Conservation (phyloP, 1,284 basidiomycete species). For the Violaceomyces palustris region DNA sequence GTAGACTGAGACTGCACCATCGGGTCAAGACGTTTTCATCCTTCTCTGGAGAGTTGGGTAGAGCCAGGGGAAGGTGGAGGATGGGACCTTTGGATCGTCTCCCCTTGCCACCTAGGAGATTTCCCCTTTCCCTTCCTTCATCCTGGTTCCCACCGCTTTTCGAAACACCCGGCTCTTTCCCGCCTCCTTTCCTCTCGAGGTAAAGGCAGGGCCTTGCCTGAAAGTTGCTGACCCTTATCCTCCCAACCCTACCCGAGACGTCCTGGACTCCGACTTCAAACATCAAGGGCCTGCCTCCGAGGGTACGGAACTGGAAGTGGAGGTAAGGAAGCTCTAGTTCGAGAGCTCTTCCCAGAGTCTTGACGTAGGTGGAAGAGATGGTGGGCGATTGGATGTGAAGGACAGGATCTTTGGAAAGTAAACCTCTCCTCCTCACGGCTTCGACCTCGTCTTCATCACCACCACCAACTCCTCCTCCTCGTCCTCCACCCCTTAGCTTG, state of each 20-base stretch:
- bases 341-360: constrained; percentile 51
- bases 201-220: constrained; percentile 60
- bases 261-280: constrained; percentile 74
- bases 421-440: background rate
- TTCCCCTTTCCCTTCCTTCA: too few species aligned
- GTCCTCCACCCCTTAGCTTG: too few species aligned
- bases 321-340: constrained; percentile 69
- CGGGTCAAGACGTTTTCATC: constrained; percentile 63
- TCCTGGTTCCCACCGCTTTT: background rate
- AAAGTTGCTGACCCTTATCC: constrained; percentile 70
- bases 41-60: constrained; percentile 56
- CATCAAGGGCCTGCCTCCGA: constrained; percentile 64
- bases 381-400: constrained; percentile 78
- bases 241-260: constrained; percentile 60
- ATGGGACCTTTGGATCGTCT: constrained; percentile 57
- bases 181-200: constrained; percentile 9
- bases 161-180: background rate
- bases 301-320: constrained; percentile 66
- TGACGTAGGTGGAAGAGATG: constrained; percentile 64
- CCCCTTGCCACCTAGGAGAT: constrained; percentile 60
- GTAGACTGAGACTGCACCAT: constrained; percentile 66
- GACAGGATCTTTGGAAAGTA: constrained; percentile 61
- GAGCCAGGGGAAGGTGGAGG: constrained; percentile 68
- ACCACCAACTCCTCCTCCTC: too few species aligned
- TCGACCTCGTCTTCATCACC: background rate